Evolutionary conservation across 345 rosid species (phyloP).

Genomic region (Hevea brasiliensis): DNA sequence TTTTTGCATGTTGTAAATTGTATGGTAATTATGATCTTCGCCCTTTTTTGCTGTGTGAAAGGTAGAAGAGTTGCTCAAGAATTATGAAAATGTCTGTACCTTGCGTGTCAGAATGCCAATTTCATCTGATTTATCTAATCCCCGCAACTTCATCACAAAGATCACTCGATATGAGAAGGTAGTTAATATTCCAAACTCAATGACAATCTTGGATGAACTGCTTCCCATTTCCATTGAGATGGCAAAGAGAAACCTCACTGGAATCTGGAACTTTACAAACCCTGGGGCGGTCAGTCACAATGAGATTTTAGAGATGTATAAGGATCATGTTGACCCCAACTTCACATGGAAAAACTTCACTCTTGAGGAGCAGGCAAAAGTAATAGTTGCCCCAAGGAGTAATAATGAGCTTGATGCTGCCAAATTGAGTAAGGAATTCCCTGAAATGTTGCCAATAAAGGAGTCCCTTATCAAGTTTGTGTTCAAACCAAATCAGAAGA

Average conservation of each 20-base stretch:
- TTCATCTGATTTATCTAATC: conserved; percentile 74
- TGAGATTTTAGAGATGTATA: conserved; percentile 85
- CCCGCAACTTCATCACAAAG: conserved; percentile 87
- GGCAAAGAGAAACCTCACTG: conserved; percentile 95
- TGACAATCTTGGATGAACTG: conserved; percentile 88
- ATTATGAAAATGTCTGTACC: conserved; percentile 83
- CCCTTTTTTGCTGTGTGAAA: conserved; percentile 19
- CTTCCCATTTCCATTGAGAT: conserved; percentile 87
- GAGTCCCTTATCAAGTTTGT: conserved; percentile 77
- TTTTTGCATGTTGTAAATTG: neutral
- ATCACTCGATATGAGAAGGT: conserved; percentile 79
- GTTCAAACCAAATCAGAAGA: conserved; percentile 77
- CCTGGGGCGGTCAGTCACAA: conserved; percentile 93
- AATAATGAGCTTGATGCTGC: conserved; percentile 84
- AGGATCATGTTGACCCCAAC: conserved; percentile 55
- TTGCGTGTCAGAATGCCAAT: conserved; percentile 90
- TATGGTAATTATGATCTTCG: neutral
- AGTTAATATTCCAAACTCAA: conserved; percentile 86
- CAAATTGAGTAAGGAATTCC: conserved; percentile 79
- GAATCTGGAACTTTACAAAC: conserved; percentile 85
- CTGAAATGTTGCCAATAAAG: conserved; percentile 75
- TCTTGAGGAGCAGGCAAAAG: conserved; percentile 88
- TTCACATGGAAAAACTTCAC: conserved; percentile 88
- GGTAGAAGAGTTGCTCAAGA: conserved; percentile 85
- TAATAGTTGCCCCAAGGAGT: conserved; percentile 85